Conservation (phyloP, 345 rosid species). For the Lepidium aucheri region DNA sequence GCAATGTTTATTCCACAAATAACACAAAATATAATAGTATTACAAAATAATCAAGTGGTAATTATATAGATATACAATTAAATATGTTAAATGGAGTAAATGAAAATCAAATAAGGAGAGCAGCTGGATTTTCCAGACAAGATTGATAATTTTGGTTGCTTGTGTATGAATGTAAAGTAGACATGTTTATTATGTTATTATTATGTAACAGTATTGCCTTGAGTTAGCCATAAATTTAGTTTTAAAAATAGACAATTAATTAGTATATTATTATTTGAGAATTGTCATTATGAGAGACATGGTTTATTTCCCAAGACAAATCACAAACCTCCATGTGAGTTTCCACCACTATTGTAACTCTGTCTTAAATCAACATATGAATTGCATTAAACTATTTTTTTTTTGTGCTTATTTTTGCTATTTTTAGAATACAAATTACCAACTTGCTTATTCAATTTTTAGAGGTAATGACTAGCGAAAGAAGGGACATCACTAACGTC, state of each 20-base stretch:
- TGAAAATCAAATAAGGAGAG: conserved; percentile 8
- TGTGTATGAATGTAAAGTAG: conserved; percentile 25
- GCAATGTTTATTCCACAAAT: conserved; percentile 8
- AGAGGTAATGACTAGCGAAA: conserved; percentile 23
- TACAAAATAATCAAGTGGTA: conserved; percentile 17
- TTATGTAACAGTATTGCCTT: conserved; percentile 6
- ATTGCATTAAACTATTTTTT: conserved; percentile 13
- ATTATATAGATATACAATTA: not conserved
- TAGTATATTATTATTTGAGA: not conserved
- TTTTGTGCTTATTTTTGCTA: conserved; percentile 13
- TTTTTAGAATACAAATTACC: conserved; percentile 12
- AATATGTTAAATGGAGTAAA: not conserved
- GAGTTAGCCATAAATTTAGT: conserved; percentile 1
- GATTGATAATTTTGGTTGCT: conserved; percentile 24
- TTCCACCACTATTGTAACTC: conserved; percentile 24
- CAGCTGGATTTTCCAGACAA: conserved; percentile 22
- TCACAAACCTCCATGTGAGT: conserved; percentile 33
- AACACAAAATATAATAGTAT: not conserved
- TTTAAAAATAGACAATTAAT: not conserved
- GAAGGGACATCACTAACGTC: conserved; percentile 31
- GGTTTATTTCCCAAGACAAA: conserved; percentile 31
- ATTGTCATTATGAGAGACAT: conserved; percentile 26
- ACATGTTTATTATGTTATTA: conserved; percentile 23
- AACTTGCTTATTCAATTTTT: conserved; percentile 25
- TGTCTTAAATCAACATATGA: conserved; percentile 8